Percentiles rank a stretch among this genome's conserved stretches.
Evolutionary conservation across 2,329 filamentous ascomycete species (phyloP).

Genomic region (Colletotrichum musae): DNA sequence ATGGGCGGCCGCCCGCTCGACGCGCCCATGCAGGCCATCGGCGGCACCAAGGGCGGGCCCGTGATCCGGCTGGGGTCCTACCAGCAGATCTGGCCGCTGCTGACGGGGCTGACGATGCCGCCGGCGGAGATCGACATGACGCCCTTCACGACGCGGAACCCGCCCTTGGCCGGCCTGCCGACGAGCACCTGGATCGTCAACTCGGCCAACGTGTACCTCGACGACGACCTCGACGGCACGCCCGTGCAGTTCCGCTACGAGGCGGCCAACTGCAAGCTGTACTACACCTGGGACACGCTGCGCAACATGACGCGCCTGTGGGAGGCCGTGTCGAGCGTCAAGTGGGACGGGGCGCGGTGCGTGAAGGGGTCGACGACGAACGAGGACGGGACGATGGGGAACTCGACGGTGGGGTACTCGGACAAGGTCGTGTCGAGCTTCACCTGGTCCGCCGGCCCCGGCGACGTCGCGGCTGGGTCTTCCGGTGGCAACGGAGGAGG

Average conservation of each 20-base stretch:
- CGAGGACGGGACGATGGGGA: conserved; percentile 29
- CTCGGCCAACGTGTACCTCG: conserved; percentile 44
- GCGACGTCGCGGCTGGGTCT: conserved; percentile 20
- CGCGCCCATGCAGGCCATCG: conserved; percentile 72
- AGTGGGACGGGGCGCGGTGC: conserved; percentile 39
- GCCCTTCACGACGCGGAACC: conserved; percentile 17
- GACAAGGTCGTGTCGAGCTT: conserved; percentile 32
- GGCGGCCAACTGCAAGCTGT: conserved; percentile 73
- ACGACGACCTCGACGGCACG: conserved; percentile 41
- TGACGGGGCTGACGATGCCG: background rate
- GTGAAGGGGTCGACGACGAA: conserved; percentile 39
- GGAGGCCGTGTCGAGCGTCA: conserved; percentile 57
- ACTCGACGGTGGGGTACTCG: conserved; percentile 17
- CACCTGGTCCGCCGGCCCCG: conserved; percentile 31
- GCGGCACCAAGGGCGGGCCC: conserved; percentile 74
- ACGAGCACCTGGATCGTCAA: conserved; percentile 37
- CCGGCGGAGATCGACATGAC: conserved; percentile 27
- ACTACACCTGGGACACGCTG: conserved; percentile 69
- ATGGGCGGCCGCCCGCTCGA: conserved; percentile 71
- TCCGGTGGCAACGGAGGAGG: conserved; percentile 1
- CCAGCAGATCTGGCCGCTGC: conserved; percentile 4
- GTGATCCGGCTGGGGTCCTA: conserved; percentile 47
- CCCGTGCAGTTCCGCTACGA: conserved; percentile 74
- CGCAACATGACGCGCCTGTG: conserved; percentile 67
- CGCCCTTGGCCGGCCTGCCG: conserved; percentile 27